Evolutionary conservation across 495 filamentous ascomycete species (phyloP).

Genomic region (Neurospora tetrasperma): DNA sequence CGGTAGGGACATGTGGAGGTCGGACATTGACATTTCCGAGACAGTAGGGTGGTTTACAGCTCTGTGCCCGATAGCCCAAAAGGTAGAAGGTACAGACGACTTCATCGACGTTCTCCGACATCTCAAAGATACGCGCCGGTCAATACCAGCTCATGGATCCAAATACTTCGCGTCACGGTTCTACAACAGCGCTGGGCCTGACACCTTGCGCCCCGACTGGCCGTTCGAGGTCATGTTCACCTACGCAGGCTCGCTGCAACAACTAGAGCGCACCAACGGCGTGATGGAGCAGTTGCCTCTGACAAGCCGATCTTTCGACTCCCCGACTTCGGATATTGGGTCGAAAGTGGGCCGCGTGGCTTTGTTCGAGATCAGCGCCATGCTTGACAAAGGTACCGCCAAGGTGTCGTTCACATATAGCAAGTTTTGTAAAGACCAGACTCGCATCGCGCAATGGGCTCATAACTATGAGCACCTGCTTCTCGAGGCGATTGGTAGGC

Average conservation of each 20-base stretch:
- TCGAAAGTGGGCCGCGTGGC: conserved; percentile 47
- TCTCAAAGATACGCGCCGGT: conserved; percentile 31
- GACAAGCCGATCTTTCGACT: conserved; percentile 26
- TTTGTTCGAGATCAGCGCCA: conserved; percentile 52
- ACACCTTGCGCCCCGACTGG: conserved; percentile 38
- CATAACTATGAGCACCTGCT: conserved; percentile 47
- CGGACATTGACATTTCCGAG: conserved; percentile 31
- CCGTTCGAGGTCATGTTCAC: conserved; percentile 66
- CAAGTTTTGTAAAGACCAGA: conserved; percentile 47
- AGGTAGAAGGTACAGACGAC: conserved; percentile 27
- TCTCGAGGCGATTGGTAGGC: conserved; percentile 35
- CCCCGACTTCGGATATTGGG: conserved; percentile 47
- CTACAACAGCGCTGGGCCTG: conserved; percentile 32
- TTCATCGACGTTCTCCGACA: conserved; percentile 30
- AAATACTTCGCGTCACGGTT: conserved; percentile 34
- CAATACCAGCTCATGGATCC: conserved; percentile 17
- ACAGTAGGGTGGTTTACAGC: conserved; percentile 43
- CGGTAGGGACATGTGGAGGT: conserved; percentile 28
- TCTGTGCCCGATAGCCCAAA: conserved; percentile 27
- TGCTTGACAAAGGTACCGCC: conserved; percentile 48
- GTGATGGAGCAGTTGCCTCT: conserved; percentile 48
- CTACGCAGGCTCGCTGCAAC: conserved; percentile 55
- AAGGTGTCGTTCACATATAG: conserved; percentile 58
- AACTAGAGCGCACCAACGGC: conserved; percentile 50
- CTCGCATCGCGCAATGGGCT: conserved; percentile 49